Evolutionary conservation across 2,329 filamentous ascomycete genomes (phyloP).

Genomic region (Exserohilum turcica): DNA sequence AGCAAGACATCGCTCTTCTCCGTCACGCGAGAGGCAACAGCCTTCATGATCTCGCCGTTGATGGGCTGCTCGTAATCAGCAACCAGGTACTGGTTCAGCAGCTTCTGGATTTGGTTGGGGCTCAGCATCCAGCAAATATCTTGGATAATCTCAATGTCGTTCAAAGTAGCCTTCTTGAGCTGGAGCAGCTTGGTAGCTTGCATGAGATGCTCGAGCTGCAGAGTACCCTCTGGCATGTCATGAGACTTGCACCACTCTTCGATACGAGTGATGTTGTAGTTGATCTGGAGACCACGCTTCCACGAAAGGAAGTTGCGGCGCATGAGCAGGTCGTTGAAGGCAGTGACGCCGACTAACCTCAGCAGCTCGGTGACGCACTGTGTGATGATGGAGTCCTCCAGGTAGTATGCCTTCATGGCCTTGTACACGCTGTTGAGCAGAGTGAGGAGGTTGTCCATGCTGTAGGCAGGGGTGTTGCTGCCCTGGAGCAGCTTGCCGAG

Average conservation of each 20-base stretch:
- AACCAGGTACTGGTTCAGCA: slow-evolving; percentile 97
- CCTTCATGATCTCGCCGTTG: slow-evolving; percentile 99
- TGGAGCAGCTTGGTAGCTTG: slow-evolving; percentile 98
- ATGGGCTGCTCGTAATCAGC: slow-evolving; percentile 99
- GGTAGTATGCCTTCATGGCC: slow-evolving; percentile 98
- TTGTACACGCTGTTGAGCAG: slow-evolving; percentile 96
- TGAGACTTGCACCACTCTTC: slow-evolving; percentile 99
- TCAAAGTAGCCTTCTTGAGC: slow-evolving; percentile 97
- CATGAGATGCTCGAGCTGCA: slow-evolving; percentile 98
- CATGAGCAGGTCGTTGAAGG: slow-evolving; percentile 98
- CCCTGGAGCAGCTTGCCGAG: slow-evolving; percentile 93
- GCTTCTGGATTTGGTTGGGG: slow-evolving; percentile 98
- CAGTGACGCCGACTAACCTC: slow-evolving; percentile 90
- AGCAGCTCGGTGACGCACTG: slow-evolving; percentile 95
- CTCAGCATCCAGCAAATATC: slow-evolving; percentile 99
- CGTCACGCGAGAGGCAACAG: slow-evolving; percentile 92
- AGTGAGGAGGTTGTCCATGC: slow-evolving; percentile 98
- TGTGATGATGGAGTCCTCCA: slow-evolving; percentile 94
- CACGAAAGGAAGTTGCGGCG: slow-evolving; percentile 97
- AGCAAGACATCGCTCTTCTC: slow-evolving; percentile 98
- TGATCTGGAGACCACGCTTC: slow-evolving; percentile 99
- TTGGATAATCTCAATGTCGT: slow-evolving; percentile 99
- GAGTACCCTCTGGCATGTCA: slow-evolving; percentile 97
- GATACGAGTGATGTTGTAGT: slow-evolving; percentile 99
- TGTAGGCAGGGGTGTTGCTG: slow-evolving; percentile 91